These are phyloP conservation scores for Carex pumila DNA, from an alignment of 176 grass and related monocot species.

Conservation along the genomic window DNA sequence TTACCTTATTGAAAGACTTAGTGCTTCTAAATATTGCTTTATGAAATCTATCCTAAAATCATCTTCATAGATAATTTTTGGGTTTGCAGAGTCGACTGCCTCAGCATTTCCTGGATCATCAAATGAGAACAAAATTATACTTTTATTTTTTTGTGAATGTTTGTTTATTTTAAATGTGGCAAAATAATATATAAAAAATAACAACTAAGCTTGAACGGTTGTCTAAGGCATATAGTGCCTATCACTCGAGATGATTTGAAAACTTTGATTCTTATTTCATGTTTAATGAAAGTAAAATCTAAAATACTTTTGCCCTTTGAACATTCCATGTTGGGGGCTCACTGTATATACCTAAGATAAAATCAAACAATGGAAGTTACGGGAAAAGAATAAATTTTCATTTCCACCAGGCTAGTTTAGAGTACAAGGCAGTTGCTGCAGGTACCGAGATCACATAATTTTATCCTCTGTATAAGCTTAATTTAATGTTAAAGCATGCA, in stretches of 20 bases:
- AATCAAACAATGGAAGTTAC: too few species aligned
- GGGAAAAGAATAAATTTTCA: not conserved
- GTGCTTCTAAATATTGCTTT: conserved; percentile 13
- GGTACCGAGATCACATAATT: not conserved
- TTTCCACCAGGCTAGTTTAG: not conserved
- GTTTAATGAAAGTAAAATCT: not conserved
- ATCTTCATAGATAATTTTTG: not conserved
- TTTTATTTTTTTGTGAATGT: not conserved
- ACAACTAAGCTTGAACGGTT: not conserved
- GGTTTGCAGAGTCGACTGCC: not conserved
- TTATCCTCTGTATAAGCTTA: not conserved
- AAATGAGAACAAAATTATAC: not conserved
- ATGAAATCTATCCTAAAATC: conserved; percentile 4
- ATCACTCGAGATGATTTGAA: not conserved
- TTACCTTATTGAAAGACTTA: conserved; percentile 15
- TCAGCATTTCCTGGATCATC: conserved; percentile 11
- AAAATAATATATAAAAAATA: not conserved
- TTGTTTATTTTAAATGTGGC: not conserved
- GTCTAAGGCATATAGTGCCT: not conserved
- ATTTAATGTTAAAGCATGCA: not conserved
- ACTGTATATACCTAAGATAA: not conserved
- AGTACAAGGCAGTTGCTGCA: not conserved
- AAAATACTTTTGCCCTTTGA: not conserved
- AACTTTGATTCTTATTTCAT: not conserved
- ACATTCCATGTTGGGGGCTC: not conserved